Evolutionary conservation across 139 green algal genomes (phyloP).

Genomic region (Coccomyxa sp.): DNA sequence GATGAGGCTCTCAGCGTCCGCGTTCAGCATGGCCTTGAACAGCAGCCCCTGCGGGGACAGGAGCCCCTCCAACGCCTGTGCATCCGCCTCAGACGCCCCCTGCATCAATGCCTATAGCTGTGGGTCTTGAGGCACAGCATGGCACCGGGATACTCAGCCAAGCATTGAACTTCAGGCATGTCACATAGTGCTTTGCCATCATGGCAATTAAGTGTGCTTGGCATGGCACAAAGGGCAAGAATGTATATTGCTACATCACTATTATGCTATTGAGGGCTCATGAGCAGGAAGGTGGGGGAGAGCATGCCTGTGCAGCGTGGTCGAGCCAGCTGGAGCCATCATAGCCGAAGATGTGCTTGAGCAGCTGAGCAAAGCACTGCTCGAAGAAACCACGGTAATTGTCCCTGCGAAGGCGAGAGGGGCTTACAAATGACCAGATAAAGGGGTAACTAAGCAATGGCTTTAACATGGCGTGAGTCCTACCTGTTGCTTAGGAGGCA

Average conservation of each 20-base stretch:
- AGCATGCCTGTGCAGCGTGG: slow-evolving; percentile 46
- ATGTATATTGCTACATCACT: background rate
- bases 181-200: too few relatives aligned
- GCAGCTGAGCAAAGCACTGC: slow-evolving; percentile 65
- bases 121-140: background rate
- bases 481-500: slow-evolving; percentile 62
- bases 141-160: background rate
- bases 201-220: too few relatives aligned
- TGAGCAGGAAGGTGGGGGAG: background rate
- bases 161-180: too few relatives aligned
- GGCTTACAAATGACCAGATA: background rate
- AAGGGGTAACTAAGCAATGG: background rate
- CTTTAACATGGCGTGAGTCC: background rate
- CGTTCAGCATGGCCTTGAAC: slow-evolving; percentile 60
- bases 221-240: background rate
- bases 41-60: slow-evolving; percentile 61
- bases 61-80: slow-evolving; percentile 47
- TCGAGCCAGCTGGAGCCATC: slow-evolving; percentile 69
- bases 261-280: background rate
- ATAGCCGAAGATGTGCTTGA: slow-evolving; percentile 77
- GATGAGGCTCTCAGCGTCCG: slow-evolving; percentile 67
- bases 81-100: slow-evolving; percentile 50
- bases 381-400: slow-evolving; percentile 82
- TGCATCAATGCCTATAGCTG: slow-evolving; percentile 8
- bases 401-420: slow-evolving; percentile 45